Conservation (phyloP, 1,139 yeast species). For the Geotrichum siamense region DNA sequence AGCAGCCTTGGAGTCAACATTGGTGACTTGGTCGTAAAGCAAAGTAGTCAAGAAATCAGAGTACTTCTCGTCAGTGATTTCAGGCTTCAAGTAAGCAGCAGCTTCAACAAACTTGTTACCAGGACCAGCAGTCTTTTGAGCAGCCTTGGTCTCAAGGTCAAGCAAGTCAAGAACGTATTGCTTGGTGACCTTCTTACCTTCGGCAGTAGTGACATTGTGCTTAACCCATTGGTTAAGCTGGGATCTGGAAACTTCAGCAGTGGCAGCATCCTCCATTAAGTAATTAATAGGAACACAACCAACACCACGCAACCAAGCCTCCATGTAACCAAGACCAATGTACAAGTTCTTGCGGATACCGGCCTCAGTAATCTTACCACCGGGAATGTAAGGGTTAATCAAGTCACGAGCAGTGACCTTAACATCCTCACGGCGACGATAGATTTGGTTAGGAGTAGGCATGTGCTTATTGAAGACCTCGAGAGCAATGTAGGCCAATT, state of each 20-base stretch:
- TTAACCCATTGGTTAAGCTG: slow-evolving; percentile 82
- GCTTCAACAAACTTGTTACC: slow-evolving; percentile 42
- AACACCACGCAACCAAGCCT: slow-evolving; percentile 74
- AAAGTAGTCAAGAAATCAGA: slow-evolving; percentile 41
- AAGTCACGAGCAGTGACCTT: slow-evolving; percentile 58
- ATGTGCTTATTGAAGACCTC: slow-evolving; percentile 72
- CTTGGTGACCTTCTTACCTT: slow-evolving; percentile 52
- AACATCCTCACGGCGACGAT: slow-evolving; percentile 43
- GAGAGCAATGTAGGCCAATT: slow-evolving; percentile 65
- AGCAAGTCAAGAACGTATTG: slow-evolving; percentile 50
- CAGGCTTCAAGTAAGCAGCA: slow-evolving; percentile 32
- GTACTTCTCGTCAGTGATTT: slow-evolving; percentile 31
- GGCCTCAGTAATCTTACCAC: slow-evolving; percentile 59
- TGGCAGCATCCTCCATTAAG: slow-evolving; percentile 84
- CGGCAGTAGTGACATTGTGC: slow-evolving; percentile 58
- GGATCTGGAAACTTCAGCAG: slow-evolving; percentile 78
- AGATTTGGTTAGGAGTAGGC: slow-evolving; percentile 81
- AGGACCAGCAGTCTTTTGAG: slow-evolving; percentile 48
- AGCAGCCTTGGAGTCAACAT: slow-evolving; percentile 20
- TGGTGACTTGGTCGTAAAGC: slow-evolving; percentile 35
- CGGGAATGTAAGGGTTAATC: slow-evolving; percentile 61
- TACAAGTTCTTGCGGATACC: slow-evolving; percentile 66
- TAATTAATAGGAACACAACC: slow-evolving; percentile 80
- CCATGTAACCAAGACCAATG: slow-evolving; percentile 71
- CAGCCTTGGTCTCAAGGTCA: slow-evolving; percentile 54